Evolutionary conservation across 305 asterid genomes (phyloP), one percentile per base, ranked within the genome.

Genomic region (Fraxinus platypoda): DNA sequence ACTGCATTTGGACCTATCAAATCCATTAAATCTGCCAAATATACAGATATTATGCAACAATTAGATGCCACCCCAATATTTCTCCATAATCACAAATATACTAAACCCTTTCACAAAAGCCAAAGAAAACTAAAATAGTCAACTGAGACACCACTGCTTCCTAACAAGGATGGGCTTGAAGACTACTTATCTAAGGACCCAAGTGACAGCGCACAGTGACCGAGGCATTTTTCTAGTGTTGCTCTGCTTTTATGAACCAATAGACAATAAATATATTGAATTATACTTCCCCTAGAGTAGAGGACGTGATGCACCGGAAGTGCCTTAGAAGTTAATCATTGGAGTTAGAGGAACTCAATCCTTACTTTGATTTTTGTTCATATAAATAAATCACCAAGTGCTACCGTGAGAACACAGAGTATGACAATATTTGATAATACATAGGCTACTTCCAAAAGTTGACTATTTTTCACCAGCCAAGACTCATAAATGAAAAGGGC

Each of bases 211-310:
- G 8, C 78, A 62, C 66, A 78, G 26, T 41, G 62, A 59, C 70
- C 5, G 33, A 62, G 74, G 38, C 17, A 78, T 62, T 62, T 83
- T 76, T 74, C 46, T 64, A 84, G 62, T 75, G 71, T 34, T 78
- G 81, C 72, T 17, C 31, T 54, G 17, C 28, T 64, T 49, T 68
- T 41, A 21, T 13, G 64, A 41, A 28, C 78, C 78, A 75, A 41
- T 41, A 34, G 25, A 38, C 62, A 21, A 30, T 13, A 75, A 75
- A 41, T 21, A 26, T 41, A 75, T 74, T 46, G 31, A 62, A 78
- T 80, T 59, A 59, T 21, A 21, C 15, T 59, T 59, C 70, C 4
- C 28, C 30, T 59, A 59, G 15, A 59, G 30, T 59, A 8, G 70
- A 2, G 70, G 30, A 8, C 31, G 5, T 59, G 70, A 21, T 21